phyloP scores from a whole-genome alignment of 345 rosid genomes.

The Brassica carinata region DNA sequence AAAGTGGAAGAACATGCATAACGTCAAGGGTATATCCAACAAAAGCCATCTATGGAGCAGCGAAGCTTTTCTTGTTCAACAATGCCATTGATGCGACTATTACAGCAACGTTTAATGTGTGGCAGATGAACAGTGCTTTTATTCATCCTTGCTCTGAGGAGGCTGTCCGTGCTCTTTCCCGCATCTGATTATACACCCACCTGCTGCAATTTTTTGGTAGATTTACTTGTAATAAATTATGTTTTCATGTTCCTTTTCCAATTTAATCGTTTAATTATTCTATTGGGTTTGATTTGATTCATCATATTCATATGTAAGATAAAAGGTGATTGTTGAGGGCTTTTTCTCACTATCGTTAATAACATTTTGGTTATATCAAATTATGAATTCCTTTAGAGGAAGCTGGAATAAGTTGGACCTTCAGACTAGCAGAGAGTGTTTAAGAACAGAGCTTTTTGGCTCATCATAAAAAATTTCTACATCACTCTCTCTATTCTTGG shows the following conservation, averaged over 20 bases:
- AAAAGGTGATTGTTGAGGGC: not conserved
- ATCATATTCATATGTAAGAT: conserved; percentile 1
- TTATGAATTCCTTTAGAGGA: not conserved
- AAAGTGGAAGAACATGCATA: conserved; percentile 82
- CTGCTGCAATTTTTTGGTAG: not conserved
- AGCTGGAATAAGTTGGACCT: not conserved
- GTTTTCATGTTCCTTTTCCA: not conserved
- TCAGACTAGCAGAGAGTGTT: not conserved
- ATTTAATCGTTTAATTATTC: not conserved
- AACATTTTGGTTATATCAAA: conserved; percentile 6
- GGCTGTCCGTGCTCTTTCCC: conserved; percentile 15
- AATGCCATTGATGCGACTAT: conserved; percentile 73
- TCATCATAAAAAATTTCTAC: not conserved
- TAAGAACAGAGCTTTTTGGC: not conserved
- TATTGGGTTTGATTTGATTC: conserved; percentile 1
- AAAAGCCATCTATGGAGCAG: conserved; percentile 74
- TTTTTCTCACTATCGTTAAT: not conserved
- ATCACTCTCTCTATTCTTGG: conserved; percentile 9
- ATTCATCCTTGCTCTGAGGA: conserved; percentile 56
- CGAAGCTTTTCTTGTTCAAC: conserved; percentile 76
- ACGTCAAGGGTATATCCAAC: conserved; percentile 88
- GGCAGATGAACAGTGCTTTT: conserved; percentile 80
- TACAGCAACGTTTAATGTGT: conserved; percentile 65
- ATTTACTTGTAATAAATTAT: conserved; percentile 4
- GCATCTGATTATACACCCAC: conserved; percentile 6